Percentiles rank a stretch among this genome's conserved stretches.
These are phyloP conservation scores for Coemansia sp. DNA, from an alignment of 192 early-diverging fungal species.

Conservation along the genomic window DNA sequence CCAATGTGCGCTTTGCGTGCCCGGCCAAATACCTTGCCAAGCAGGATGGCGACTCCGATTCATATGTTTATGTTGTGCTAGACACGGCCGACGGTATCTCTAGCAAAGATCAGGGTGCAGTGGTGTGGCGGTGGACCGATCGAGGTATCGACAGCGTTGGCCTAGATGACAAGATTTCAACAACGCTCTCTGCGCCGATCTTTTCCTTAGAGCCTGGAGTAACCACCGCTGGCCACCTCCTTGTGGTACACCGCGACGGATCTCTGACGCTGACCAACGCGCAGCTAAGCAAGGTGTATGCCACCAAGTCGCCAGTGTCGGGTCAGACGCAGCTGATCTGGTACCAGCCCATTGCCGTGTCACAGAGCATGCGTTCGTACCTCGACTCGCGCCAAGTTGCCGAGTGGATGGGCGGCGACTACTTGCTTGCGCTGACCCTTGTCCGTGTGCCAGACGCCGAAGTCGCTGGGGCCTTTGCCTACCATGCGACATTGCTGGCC, in stretches of 20 bases:
- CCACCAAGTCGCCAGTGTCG: conserved; percentile 14
- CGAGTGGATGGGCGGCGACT: conserved; percentile 49
- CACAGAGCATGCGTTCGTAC: conserved; percentile 57
- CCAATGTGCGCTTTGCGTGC: conserved; percentile 53
- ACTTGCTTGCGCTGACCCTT: conserved; percentile 33
- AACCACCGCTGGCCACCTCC: conserved; percentile 32
- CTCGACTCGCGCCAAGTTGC: conserved; percentile 55
- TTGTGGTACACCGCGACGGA: conserved; percentile 44
- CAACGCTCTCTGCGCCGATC: conserved; percentile 17
- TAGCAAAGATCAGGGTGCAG: conserved; percentile 16
- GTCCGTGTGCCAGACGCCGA: conserved; percentile 26
- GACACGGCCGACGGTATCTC: conserved; percentile 29
- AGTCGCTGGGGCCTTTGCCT: conserved; percentile 11
- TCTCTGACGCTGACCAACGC: conserved; percentile 30
- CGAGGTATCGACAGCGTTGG: conserved; percentile 52
- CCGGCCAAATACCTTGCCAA: conserved; percentile 46
- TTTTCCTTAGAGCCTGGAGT: conserved; percentile 45
- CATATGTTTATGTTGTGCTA: conserved; percentile 45
- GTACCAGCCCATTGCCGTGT: conserved; percentile 53
- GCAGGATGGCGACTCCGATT: conserved; percentile 14
- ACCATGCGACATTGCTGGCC: conserved; percentile 35
- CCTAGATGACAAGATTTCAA: conserved; percentile 45
- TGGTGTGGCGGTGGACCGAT: conserved; percentile 57
- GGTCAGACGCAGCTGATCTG: conserved; percentile 29
- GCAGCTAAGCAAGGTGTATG: conserved; percentile 21